Base-by-base conservation (phyloP, 805 yeast genomes). In the Yueomyces sp. region DNA sequence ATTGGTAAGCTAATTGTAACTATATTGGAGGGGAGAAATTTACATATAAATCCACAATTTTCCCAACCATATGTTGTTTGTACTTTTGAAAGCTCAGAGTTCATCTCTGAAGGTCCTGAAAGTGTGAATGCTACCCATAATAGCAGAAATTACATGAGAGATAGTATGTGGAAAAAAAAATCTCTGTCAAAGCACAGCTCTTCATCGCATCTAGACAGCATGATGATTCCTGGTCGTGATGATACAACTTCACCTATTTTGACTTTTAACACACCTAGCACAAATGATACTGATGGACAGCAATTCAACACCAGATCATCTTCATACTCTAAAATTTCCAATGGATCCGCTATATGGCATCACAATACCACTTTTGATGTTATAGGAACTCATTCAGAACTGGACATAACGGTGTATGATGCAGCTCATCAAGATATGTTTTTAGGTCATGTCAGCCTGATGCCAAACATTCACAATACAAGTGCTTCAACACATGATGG, bases 311-410 rank as follows among this genome's bases (percentile, higher is more conserved):
- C 34, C 30, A 37, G 32, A 27, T 37, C 36, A 19, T 33, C 34
- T 37, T 40, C 43, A 28, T 34, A 34, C 5, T 34, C n/a, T 9
- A 37, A 38, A 30, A 32, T 27, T 19, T 36, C 39, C 28, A 45
- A 45, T 40, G 32, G 37, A 38, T 81, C 81, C 57, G 95, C 96
- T 12, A 68, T 74, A 32, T 90, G 96, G 95, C 83, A 85, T 57
- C 95, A 88, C 62, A 86, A 86, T 59, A 90, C 96, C 11, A 77
- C 78, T 9, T 90, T 92, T 58, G 98, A 90, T 61, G 95, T 92
- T 39, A 76, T 86, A 37, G 94, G 90, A 19, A 78, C 81, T 38
- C 77, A 73, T 52, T 80, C 94, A 2, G 94, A 84, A 58, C 69
- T 92, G 47, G 95, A 86, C 55, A 77, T 92, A 43, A 82, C 92